A percentile compares a stretch with the other conserved stretches of the same genome.
These are phyloP conservation scores for Trypanosoma avium DNA, from an alignment of 208 protist genomes.

Conservation along the genomic window DNA sequence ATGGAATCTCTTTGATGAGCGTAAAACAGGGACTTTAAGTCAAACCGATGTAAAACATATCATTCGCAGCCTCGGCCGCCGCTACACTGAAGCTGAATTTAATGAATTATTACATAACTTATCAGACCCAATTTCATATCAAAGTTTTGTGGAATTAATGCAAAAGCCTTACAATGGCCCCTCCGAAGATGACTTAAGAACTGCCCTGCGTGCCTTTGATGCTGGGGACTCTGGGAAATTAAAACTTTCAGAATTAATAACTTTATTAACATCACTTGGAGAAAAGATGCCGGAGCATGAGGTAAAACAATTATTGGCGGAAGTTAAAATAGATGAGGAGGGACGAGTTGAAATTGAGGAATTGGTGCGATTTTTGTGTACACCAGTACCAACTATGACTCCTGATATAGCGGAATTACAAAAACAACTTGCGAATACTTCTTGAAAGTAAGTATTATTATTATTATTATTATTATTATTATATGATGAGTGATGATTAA, in stretches of 20 bases:
- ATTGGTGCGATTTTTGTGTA: conserved; percentile 76
- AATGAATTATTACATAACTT: conserved; percentile 63
- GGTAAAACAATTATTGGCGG: conserved; percentile 80
- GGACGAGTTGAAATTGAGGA: conserved; percentile 82
- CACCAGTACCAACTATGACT: conserved; percentile 82
- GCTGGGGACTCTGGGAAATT: conserved; percentile 64
- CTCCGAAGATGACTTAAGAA: conserved; percentile 83
- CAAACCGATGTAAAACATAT: conserved; percentile 88
- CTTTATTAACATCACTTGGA: conserved; percentile 80
- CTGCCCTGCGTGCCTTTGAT: conserved; percentile 85
- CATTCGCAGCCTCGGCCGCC: conserved; percentile 80
- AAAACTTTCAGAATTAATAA: conserved; percentile 78
- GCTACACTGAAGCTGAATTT: conserved; percentile 90
- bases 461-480: background rate
- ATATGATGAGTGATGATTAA: no score
- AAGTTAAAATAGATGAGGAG: conserved; percentile 73
- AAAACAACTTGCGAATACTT: conserved; percentile 56
- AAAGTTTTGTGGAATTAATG: conserved; percentile 81
- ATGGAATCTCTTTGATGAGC: conserved; percentile 90
- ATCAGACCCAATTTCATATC: conserved; percentile 61
- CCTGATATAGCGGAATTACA: conserved; percentile 88
- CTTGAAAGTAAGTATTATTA: background rate
- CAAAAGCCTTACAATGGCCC: conserved; percentile 85
- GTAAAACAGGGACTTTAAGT: conserved; percentile 59
- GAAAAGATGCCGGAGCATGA: conserved; percentile 89